phyloP scores from a whole-genome alignment of 768 basidiomycete species.

The Paxillus rubicundulus region DNA sequence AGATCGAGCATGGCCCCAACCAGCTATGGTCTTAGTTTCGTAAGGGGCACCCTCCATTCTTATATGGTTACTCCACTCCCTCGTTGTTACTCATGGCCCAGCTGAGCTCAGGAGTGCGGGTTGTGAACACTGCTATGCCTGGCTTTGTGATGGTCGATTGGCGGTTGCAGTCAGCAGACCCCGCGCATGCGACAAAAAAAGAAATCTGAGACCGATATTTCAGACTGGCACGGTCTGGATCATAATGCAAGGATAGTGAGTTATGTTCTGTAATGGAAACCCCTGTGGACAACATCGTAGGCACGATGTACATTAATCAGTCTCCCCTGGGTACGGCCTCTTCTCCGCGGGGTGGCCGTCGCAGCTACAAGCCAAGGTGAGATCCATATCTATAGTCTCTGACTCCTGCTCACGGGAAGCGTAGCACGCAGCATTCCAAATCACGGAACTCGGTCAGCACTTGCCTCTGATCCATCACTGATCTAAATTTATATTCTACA shows the following conservation, averaged over 20 bases:
- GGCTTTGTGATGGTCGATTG: background rate
- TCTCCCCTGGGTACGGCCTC: background rate
- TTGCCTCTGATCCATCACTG: background rate
- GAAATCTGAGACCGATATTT: background rate
- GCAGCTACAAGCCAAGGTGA: conserved; percentile 18
- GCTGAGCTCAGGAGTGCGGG: conserved; percentile 1
- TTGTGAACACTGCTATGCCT: background rate
- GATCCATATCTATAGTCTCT: conserved; percentile 16
- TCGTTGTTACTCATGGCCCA: background rate
- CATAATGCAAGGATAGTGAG: conserved; percentile 2
- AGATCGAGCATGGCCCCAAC: background rate
- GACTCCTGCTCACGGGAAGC: conserved; percentile 11
- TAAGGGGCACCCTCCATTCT: background rate
- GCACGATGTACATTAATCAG: conserved; percentile 4
- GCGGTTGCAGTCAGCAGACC: background rate
- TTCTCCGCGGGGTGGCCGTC: conserved; percentile 8
- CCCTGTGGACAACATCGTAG: background rate
- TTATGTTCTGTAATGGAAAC: conserved; percentile 1
- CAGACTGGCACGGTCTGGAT: conserved; percentile 3
- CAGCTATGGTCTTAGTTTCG: background rate
- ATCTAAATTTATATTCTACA: conserved; percentile 9
- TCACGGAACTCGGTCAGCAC: conserved; percentile 8
- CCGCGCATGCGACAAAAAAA: background rate
- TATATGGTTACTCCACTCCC: background rate
- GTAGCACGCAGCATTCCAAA: background rate